phyloP scores from a whole-genome alignment of 768 basidiomycete species.

The Phylloporus sp. region DNA sequence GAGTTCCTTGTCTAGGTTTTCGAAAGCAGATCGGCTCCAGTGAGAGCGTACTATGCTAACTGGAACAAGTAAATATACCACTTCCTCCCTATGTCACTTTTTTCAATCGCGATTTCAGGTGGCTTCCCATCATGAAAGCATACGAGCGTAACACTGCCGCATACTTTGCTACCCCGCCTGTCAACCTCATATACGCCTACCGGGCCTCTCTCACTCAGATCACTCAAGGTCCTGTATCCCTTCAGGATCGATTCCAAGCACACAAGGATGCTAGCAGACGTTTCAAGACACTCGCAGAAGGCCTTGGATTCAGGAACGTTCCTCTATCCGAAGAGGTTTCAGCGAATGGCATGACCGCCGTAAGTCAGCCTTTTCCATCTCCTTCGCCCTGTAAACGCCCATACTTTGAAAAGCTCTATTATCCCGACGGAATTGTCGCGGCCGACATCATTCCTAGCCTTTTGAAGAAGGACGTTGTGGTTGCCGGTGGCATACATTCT shows the following conservation, averaged over 20 bases:
- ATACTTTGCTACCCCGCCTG: conserved; percentile 95
- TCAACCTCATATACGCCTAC: conserved; percentile 91
- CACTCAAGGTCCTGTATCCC: conserved; percentile 52
- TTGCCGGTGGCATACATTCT: conserved; percentile 85
- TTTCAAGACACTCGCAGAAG: conserved; percentile 61
- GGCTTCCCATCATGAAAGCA: conserved; percentile 90
- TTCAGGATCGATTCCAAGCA: conserved; percentile 71
- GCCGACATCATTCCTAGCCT: conserved; percentile 75
- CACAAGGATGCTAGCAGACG: conserved; percentile 67
- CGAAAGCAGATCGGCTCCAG: conserved; percentile 39
- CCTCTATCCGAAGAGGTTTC: conserved; percentile 55
- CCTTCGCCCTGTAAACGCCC: not conserved
- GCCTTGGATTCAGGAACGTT: conserved; percentile 71
- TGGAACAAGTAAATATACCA: conserved; percentile 66
- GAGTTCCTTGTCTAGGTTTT: not conserved
- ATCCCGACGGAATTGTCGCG: conserved; percentile 74
- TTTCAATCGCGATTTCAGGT: conserved; percentile 38
- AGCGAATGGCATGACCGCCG: conserved; percentile 95
- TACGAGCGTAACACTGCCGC: conserved; percentile 79
- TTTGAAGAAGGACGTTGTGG: conserved; percentile 63
- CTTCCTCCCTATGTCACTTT: not conserved
- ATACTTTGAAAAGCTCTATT: conserved; percentile 53
- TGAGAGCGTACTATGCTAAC: conserved; percentile 78
- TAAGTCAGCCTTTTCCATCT: conserved; percentile 28
- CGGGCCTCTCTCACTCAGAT: conserved; percentile 76